Conservation (phyloP, 2,329 filamentous ascomycete species). For the Lasiodiplodia sp. region DNA sequence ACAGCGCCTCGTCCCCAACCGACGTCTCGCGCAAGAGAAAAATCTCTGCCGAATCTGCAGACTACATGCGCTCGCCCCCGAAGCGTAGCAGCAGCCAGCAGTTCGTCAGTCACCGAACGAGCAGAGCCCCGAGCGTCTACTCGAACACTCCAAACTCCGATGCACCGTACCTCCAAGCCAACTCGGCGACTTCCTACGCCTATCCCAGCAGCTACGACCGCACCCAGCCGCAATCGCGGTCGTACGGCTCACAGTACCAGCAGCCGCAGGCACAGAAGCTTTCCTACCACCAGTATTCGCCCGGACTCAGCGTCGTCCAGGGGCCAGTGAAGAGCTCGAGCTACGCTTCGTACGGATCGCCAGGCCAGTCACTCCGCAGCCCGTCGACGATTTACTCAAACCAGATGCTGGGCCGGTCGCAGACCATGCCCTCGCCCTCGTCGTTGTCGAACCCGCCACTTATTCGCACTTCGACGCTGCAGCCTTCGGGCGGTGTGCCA, state of each 20-base stretch:
- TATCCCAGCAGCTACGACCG: conserved; percentile 50
- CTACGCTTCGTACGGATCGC: conserved; percentile 28
- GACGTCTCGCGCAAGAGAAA: conserved; percentile 63
- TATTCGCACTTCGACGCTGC: conserved; percentile 72
- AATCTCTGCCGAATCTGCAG: conserved; percentile 59
- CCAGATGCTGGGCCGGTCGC: conserved; percentile 42
- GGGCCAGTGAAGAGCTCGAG: conserved; percentile 40
- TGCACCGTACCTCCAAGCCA: conserved; percentile 49
- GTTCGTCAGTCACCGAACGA: conserved; percentile 37
- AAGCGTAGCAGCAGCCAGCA: conserved; percentile 58
- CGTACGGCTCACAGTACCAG: conserved; percentile 26
- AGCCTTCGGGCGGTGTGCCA: conserved; percentile 54
- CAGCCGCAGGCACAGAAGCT: conserved; percentile 31
- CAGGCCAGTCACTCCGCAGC: conserved; percentile 34
- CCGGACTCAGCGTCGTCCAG: conserved; percentile 30
- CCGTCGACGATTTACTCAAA: conserved; percentile 34
- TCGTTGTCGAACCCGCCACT: conserved; percentile 58
- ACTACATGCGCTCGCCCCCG: conserved; percentile 54
- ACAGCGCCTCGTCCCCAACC: conserved; percentile 38
- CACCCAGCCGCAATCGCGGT: conserved; percentile 38
- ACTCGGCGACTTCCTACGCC: conserved; percentile 44
- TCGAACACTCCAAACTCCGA: conserved; percentile 41
- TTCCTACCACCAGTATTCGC: conserved; percentile 32
- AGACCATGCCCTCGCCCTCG: conserved; percentile 57
- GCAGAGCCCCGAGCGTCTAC: conserved; percentile 37